phyloP scores from a whole-genome alignment of 2,329 filamentous ascomycete genomes.

The Sclerotinia nivalis region DNA sequence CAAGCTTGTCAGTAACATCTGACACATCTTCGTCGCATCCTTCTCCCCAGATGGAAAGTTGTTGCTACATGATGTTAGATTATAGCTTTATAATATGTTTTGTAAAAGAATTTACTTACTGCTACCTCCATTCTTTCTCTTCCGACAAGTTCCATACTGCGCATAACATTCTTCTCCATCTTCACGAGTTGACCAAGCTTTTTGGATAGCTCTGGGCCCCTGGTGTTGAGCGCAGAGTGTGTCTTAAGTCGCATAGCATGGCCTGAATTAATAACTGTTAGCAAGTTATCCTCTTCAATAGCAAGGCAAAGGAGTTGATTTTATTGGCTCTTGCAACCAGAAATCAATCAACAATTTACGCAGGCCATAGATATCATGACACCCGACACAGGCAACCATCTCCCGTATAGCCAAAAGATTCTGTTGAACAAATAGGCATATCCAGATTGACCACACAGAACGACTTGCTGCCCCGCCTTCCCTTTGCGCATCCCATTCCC shows the following conservation, averaged over 20 bases:
- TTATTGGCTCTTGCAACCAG: neutral
- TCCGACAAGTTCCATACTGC: conserved; percentile 91
- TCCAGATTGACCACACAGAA: neutral
- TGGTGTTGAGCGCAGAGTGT: conserved; percentile 64
- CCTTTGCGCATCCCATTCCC: neutral
- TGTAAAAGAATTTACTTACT: conserved; percentile 57
- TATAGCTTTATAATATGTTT: neutral
- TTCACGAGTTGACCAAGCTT: conserved; percentile 98
- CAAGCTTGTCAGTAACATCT: conserved; percentile 97
- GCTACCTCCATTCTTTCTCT: conserved; percentile 98
- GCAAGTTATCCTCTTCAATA: conserved; percentile 43
- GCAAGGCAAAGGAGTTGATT: neutral
- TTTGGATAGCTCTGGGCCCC: conserved; percentile 79
- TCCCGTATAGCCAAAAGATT: neutral
- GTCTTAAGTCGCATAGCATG: conserved; percentile 74
- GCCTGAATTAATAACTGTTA: conserved; percentile 63
- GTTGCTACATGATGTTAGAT: conserved; percentile 64
- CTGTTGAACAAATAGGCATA: neutral
- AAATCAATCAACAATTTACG: neutral
- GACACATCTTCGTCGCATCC: conserved; percentile 95
- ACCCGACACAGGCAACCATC: neutral
- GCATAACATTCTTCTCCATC: conserved; percentile 99
- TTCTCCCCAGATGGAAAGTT: conserved; percentile 98
- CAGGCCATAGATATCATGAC: neutral
- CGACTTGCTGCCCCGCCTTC: neutral